phyloP scores from a whole-genome alignment of 768 basidiomycete species.

The Ephemerocybe angulata region DNA sequence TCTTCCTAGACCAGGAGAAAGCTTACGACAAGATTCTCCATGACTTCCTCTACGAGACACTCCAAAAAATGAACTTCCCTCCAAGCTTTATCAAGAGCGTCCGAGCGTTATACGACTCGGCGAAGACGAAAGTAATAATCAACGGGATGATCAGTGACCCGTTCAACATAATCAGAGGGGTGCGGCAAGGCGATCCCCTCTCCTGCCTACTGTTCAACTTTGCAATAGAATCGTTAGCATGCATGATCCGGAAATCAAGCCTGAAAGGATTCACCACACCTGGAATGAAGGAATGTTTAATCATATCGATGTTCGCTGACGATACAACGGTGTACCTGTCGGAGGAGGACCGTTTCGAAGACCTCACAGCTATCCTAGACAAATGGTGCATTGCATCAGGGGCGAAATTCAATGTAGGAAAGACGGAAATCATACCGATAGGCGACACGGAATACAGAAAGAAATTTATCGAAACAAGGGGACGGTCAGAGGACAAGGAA shows the following conservation, averaged over 20 bases:
- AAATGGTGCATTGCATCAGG: neutral
- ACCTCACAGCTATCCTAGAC: neutral
- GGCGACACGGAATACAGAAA: neutral
- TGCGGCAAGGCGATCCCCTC: neutral
- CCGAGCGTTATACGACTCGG: neutral
- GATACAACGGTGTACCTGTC: neutral
- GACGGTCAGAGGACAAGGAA: too few relatives aligned
- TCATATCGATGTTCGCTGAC: neutral
- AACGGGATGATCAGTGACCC: constrained; percentile 10
- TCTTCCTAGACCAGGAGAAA: constrained; percentile 1
- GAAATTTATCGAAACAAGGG: neutral
- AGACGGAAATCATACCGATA: neutral
- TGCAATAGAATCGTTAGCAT: neutral
- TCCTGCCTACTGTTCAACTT: neutral
- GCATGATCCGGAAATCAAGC: neutral
- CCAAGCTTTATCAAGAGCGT: neutral
- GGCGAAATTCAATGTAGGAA: neutral
- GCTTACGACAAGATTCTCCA: neutral
- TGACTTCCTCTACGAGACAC: neutral
- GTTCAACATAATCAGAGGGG: neutral
- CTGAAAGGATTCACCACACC: neutral
- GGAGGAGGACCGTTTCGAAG: neutral
- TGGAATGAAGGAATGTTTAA: neutral
- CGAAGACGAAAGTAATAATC: neutral
- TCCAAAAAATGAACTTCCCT: neutral